A percentile compares a stretch with the other conserved stretches of the same genome.
These are phyloP conservation scores for Botrytis pseudocinerea DNA, from an alignment of 2,329 filamentous ascomycete genomes.

Conservation along the genomic window DNA sequence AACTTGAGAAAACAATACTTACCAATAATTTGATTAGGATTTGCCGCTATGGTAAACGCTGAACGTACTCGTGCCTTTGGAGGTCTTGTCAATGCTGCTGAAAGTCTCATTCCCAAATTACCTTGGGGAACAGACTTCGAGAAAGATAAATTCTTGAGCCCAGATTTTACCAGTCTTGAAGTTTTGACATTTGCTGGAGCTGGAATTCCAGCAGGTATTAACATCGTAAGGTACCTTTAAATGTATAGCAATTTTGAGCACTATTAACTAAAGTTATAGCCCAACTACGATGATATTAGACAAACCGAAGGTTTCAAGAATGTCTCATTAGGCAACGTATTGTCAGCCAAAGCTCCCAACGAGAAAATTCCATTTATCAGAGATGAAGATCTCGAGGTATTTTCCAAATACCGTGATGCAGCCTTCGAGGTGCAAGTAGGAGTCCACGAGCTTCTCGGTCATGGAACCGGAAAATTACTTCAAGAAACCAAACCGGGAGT, in stretches of 20 bases:
- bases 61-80: conserved; percentile 88
- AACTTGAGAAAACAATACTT: background rate
- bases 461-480: conserved; percentile 90
- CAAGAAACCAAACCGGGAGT: conserved; percentile 81
- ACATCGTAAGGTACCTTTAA: conserved; percentile 46
- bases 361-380: conserved; percentile 91
- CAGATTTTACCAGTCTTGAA: conserved; percentile 94
- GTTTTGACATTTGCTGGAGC: conserved; percentile 74
- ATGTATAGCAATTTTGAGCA: background rate
- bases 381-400: conserved; percentile 74
- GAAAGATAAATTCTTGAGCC: conserved; percentile 92
- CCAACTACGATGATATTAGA: conserved; percentile 74
- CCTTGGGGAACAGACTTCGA: conserved; percentile 90
- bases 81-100: conserved; percentile 78
- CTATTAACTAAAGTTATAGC: conserved; percentile 38
- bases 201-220: conserved; percentile 68
- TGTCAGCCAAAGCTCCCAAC: conserved; percentile 87
- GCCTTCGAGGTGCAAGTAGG: conserved; percentile 96
- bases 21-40: conserved; percentile 42
- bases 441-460: conserved; percentile 84
- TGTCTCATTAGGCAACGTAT: conserved; percentile 87
- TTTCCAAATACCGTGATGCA: conserved; percentile 77
- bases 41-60: conserved; percentile 82
- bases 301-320: conserved; percentile 90
- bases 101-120: conserved; percentile 80